A percentile compares a stretch with the other conserved stretches of the same genome.
phyloP scores from a whole-genome alignment of 768 basidiomycete genomes.

The Pisolithus microcarpus region DNA sequence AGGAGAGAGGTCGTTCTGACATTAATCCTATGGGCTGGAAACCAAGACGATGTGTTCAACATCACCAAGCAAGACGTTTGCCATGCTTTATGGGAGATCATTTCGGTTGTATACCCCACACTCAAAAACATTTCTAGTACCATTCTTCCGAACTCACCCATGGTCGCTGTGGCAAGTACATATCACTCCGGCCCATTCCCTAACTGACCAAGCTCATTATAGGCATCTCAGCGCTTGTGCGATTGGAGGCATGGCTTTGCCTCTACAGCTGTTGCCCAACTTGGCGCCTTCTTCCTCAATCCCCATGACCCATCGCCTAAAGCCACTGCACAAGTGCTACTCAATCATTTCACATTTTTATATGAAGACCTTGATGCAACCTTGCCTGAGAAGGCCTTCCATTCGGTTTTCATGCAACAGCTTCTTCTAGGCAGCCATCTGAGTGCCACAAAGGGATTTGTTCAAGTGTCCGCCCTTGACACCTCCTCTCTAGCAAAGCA shows the following conservation, averaged over 20 bases:
- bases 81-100: neutral
- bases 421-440: neutral
- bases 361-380: neutral
- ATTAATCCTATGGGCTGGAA: neutral
- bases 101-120: neutral
- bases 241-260: neutral
- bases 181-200: neutral
- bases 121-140: neutral
- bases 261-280: neutral
- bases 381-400: neutral
- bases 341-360: neutral
- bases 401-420: neutral
- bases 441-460: neutral
- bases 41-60: neutral
- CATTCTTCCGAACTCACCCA: neutral
- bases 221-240: neutral
- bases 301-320: neutral
- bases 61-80: neutral
- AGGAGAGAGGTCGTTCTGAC: neutral
- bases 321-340: neutral
- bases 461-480: neutral
- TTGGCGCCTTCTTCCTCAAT: neutral
- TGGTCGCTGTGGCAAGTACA: neutral
- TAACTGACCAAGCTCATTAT: neutral
- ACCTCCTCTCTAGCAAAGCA: neutral